Base-by-base conservation (phyloP, 805 yeast species). In the Saturnispora diversa region DNA sequence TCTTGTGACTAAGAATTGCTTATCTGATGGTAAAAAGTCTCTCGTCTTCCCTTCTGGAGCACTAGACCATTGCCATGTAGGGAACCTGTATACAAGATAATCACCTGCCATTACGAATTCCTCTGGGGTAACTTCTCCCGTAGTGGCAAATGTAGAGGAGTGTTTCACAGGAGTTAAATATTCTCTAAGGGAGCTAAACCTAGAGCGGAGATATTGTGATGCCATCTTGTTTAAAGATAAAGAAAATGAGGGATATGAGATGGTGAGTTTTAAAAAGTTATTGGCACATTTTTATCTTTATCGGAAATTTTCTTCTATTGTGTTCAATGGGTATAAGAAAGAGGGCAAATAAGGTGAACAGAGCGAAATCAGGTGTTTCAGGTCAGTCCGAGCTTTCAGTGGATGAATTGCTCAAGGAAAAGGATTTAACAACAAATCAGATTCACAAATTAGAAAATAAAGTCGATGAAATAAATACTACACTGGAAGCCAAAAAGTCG, bases 21-120 rank as follows among this genome's bases (percentile, higher is more conserved):
- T 92, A 50, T 84, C 88, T 2, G 65, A 64, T 1, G 98, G 98
- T 44, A 92, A 63, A 51, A 86, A 92, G 46, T 76, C 81, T 47
- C 79, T 74, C 35, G 57, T 64, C 49, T 69, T 72, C 7, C 70
- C 64, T 11, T 66, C 60, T 12, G 81, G 73, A 1, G 81, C 77
- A 3, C 75, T 65, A 2, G 75, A 65, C 98, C 98, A 92, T 46
- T 78, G 77, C 98, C 98, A 92, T 1, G 97, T 92, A 2, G 98
- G 97, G 58, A 92, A 92, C 67, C 82, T 84, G 60, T 77, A 80
- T 24, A 80, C 88, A 43, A 92, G 65, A 60, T 86, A 92, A 59
- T 92, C 97, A 17, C 98, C 98, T 3, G 98, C 97, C 41, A 67
- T 68, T 8, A 87, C 90, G 63, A 92, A 92, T 59, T 92, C 98